Evolutionary conservation across 2,329 filamentous ascomycete genomes (phyloP).

Genomic region (Trichophyton equinum): DNA sequence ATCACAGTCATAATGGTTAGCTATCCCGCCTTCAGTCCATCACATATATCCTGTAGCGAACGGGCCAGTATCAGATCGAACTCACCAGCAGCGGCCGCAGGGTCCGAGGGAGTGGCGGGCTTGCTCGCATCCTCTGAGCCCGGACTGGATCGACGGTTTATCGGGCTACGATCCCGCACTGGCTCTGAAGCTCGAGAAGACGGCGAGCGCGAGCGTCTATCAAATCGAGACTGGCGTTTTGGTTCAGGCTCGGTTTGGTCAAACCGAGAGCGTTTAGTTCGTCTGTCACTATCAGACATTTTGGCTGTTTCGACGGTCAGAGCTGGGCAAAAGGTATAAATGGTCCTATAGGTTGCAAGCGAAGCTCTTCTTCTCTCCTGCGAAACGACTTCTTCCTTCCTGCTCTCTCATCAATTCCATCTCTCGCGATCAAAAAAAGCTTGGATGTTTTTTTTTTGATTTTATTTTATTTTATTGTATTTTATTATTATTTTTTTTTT

Average conservation of each 20-base stretch:
- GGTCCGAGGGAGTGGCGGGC: conserved; percentile 42
- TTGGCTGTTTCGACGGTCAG: neutral
- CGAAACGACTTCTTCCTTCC: neutral
- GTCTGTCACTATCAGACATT: conserved; percentile 69
- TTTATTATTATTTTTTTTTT: neutral
- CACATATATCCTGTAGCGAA: neutral
- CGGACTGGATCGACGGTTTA: conserved; percentile 43
- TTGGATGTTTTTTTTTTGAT: neutral
- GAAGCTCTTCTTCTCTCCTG: neutral
- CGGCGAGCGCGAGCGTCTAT: conserved; percentile 81
- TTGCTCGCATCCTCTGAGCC: conserved; percentile 35
- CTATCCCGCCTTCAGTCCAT: conserved; percentile 2
- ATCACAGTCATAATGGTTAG: conserved; percentile 14
- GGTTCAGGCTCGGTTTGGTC: conserved; percentile 80
- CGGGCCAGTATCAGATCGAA: conserved; percentile 8
- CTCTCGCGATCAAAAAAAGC: neutral
- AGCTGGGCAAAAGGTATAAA: neutral
- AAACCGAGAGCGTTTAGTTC: conserved; percentile 79
- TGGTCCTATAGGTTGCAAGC: neutral
- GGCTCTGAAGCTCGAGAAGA: conserved; percentile 53
- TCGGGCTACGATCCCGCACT: conserved; percentile 68
- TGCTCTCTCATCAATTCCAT: neutral
- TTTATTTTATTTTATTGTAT: neutral
- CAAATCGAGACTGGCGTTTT: conserved; percentile 67
- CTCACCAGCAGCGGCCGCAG: conserved; percentile 65